Percentiles rank a stretch among this genome's conserved stretches.
Evolutionary conservation across 768 basidiomycete genomes (phyloP).

Genomic region (Dioszegia crocea): DNA sequence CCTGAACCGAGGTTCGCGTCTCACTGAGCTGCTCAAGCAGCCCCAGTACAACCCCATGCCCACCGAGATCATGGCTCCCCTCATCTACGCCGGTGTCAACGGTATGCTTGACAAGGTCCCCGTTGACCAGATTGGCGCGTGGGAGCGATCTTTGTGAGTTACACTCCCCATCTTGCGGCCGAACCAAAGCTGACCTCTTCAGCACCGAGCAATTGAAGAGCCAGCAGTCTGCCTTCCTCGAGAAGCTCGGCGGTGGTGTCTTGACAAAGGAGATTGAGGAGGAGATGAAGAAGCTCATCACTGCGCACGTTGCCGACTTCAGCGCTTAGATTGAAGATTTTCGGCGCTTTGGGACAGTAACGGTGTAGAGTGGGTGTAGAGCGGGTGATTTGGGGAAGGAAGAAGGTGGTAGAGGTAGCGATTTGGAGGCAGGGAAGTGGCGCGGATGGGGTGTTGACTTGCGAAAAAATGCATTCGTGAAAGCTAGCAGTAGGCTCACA

Average conservation of each 20-base stretch:
- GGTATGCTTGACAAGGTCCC: conserved; percentile 96
- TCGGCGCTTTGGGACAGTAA: no score
- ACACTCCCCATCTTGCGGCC: conserved; percentile 58
- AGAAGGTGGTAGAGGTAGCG: neutral
- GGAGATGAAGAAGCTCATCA: conserved; percentile 56
- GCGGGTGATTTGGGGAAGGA: neutral
- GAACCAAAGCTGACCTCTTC: neutral
- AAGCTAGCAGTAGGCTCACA: neutral
- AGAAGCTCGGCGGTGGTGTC: conserved; percentile 72
- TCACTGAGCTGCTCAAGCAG: conserved; percentile 91
- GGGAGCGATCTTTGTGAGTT: conserved; percentile 59
- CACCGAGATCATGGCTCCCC: conserved; percentile 94
- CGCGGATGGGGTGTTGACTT: neutral
- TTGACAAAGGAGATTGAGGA: conserved; percentile 87
- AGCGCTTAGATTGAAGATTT: conserved; percentile 29
- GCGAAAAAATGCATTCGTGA: conserved; percentile 5
- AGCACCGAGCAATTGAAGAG: conserved; percentile 74
- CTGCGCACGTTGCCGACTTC: conserved; percentile 48
- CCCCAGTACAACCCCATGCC: conserved; percentile 83
- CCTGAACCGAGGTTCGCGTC: conserved; percentile 92
- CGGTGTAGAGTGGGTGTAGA: neutral
- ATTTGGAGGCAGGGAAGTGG: neutral
- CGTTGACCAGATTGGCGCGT: conserved; percentile 71
- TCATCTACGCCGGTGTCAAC: conserved; percentile 99
- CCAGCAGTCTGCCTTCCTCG: conserved; percentile 69